Conservation (phyloP, 116 monocot species). For the Trichopus zeylanicus region DNA sequence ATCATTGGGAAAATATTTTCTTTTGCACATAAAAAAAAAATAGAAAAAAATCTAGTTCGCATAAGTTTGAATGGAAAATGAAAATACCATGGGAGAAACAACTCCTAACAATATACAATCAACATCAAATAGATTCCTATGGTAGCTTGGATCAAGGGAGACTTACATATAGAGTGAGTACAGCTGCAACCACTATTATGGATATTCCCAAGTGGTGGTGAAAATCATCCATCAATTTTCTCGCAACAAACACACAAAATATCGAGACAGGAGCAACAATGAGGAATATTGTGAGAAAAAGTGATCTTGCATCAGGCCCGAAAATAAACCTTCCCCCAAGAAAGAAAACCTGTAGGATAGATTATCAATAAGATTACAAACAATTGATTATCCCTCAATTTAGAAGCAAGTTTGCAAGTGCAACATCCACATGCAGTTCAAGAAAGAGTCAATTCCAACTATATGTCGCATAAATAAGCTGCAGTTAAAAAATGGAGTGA, state of each 20-base stretch:
- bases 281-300: slow-evolving; percentile 82
- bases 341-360: slow-evolving; percentile 46
- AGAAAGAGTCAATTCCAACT: neutral
- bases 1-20: too few species aligned
- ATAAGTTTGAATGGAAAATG: too few species aligned
- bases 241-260: slow-evolving; percentile 84
- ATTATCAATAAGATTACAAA: neutral
- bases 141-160: slow-evolving; percentile 2
- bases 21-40: too few species aligned
- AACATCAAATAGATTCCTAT: too few species aligned
- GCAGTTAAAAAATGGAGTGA: too few species aligned
- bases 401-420: neutral
- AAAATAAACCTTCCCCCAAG: slow-evolving; percentile 82
- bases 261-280: slow-evolving; percentile 66
- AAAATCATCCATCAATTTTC: slow-evolving; percentile 73
- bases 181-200: slow-evolving; percentile 61
- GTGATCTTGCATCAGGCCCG: slow-evolving; percentile 82
- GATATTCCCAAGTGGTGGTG: slow-evolving; percentile 57
- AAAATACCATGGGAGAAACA: too few species aligned
- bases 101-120: too few species aligned
- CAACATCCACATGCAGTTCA: neutral
- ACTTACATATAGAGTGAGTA: slow-evolving; percentile 87
- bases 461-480: too few species aligned
- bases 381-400: neutral
- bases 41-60: too few species aligned